phyloP scores from a whole-genome alignment of 257 asterid genomes.

The Jaltomata sinuosa region DNA sequence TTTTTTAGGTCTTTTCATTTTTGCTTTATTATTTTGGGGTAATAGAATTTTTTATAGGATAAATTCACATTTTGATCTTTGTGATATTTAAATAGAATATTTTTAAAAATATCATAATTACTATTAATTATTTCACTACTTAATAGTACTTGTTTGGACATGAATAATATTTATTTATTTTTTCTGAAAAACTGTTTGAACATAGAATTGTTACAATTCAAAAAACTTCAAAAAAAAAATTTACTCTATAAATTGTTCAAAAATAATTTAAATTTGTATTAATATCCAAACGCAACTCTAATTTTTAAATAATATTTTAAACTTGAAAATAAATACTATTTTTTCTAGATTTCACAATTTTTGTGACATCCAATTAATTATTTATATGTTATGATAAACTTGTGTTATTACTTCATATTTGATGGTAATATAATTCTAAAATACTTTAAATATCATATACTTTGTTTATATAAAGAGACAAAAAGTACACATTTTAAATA shows the following conservation, averaged over 20 bases:
- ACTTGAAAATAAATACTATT: neutral
- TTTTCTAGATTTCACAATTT: neutral
- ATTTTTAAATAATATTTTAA: neutral
- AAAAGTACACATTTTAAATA: neutral
- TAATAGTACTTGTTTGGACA: too few relatives aligned
- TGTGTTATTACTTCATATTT: neutral
- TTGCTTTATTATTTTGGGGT: neutral
- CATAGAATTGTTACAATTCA: neutral
- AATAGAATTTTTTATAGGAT: too few relatives aligned
- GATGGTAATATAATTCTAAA: neutral
- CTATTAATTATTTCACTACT: neutral
- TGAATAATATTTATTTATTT: neutral
- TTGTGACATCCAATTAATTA: neutral
- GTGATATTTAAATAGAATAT: neutral
- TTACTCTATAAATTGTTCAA: neutral
- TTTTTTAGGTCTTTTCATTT: neutral
- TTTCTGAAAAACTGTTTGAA: neutral
- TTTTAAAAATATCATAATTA: neutral
- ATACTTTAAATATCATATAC: neutral
- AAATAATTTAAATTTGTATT: too few relatives aligned
- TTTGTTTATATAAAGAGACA: neutral
- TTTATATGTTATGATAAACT: neutral
- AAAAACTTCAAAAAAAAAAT: neutral
- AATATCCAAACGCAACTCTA: neutral
- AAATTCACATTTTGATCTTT: neutral